Base-by-base conservation (phyloP, 2,329 filamentous ascomycete species). In the Polytolypa hystricis region DNA sequence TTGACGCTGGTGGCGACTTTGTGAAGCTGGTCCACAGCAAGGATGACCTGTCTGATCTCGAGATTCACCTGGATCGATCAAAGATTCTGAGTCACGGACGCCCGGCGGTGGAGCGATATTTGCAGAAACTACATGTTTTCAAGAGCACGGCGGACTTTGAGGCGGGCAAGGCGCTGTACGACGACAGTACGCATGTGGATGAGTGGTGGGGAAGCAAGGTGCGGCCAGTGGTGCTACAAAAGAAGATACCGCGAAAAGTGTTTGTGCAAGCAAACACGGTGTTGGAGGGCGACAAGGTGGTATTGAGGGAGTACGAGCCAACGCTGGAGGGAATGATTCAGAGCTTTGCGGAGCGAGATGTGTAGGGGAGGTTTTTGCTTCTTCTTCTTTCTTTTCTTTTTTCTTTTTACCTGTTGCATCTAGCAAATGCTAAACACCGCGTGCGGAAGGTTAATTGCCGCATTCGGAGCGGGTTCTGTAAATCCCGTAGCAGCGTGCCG, bases 251-350 rank as follows among this genome's bases (percentile, higher is more conserved):
- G 27, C 76, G 79, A 50, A 80, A 74, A 54, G 64, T 95, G 30
- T 95, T 93, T 64, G 85, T 95, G 37, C 87, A 95, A 66, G 85
- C 84, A 41, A 96, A 93, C 60, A 95, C 89, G 0, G 71, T 79
- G 39, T 54, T 91, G 27, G 64, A 71, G 9, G 74, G 71, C 0
- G 84, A 81, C 39, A 73, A 78, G 56, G 83, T 93, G 19, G 71
- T 69, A 10, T 61, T 94, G 59, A 83, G 79, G 64, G 85, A 95
- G 64, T 95, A 95, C 60, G 84, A 93, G 48, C 72, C 86, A 1
- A 83, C 76, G 4, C 66, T 79, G 5, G 74, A 82, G 57, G 87
- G 87, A 4, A 78, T 96, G 67, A 79, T 93, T 43, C 71, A 84
- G 67, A 91, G 84, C 60, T 93, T 75, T 69, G 80, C 70, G 2